Percentiles rank a stretch among this genome's conserved stretches.
Evolutionary conservation across 768 basidiomycete species (phyloP).

Genomic region (Tubosaeta sp.): DNA sequence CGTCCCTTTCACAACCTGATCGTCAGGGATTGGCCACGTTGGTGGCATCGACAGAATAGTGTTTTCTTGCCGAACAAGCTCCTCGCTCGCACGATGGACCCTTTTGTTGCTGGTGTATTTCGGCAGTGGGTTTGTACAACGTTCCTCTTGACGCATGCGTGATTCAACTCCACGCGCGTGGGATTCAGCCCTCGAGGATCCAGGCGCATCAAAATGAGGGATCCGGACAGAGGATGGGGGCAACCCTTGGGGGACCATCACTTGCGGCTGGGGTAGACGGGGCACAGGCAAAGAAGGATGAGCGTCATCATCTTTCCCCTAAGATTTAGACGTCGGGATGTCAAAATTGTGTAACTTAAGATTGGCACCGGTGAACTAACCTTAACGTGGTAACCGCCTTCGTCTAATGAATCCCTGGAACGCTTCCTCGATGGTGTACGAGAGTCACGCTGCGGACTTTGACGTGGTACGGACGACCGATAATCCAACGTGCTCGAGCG

Average conservation of each 20-base stretch:
- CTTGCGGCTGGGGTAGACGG: slow-evolving; percentile 20
- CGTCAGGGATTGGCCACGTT: slow-evolving; percentile 34
- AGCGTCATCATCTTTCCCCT: slow-evolving; percentile 25
- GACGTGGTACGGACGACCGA: slow-evolving; percentile 12
- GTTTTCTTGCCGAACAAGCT: slow-evolving; percentile 27
- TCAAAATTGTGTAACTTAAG: slow-evolving; percentile 25
- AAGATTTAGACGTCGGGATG: slow-evolving; percentile 20
- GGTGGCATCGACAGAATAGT: slow-evolving; percentile 19
- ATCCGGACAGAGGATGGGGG: slow-evolving; percentile 11
- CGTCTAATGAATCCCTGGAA: slow-evolving; percentile 29
- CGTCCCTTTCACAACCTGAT: slow-evolving; percentile 27
- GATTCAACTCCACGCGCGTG: slow-evolving; percentile 18
- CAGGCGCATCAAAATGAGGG: slow-evolving; percentile 10
- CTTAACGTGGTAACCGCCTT: slow-evolving; percentile 27
- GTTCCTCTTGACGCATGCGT: slow-evolving; percentile 24
- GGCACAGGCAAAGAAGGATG: slow-evolving; percentile 15
- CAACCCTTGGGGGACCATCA: slow-evolving; percentile 22
- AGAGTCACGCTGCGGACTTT: slow-evolving; percentile 13
- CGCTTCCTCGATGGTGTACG: slow-evolving; percentile 30
- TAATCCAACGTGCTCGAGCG: slow-evolving; percentile 16
- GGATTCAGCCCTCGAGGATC: slow-evolving; percentile 10
- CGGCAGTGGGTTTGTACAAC: slow-evolving; percentile 12
- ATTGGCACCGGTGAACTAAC: slow-evolving; percentile 28
- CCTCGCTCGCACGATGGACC: slow-evolving; percentile 26
- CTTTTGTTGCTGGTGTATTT: slow-evolving; percentile 26